Conservation (phyloP, 2,329 filamentous ascomycete genomes). For the Colletotrichum lindemuthianum region DNA sequence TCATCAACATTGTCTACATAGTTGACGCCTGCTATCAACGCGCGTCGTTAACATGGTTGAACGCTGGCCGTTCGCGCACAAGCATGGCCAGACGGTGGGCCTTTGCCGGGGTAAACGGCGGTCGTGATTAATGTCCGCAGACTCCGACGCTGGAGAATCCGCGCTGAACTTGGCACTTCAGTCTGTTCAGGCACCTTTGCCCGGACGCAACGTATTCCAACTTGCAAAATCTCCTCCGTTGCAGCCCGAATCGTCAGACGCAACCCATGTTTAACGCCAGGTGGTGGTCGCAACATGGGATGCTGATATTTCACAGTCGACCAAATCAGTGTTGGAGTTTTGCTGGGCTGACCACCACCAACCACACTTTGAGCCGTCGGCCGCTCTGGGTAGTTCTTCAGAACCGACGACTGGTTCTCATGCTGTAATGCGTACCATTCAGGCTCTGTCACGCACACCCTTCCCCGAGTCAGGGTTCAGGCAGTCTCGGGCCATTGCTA, state of each 20-base stretch:
- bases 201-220: no score
- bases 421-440: neutral
- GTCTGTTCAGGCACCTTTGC: no score
- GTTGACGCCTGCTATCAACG: no score
- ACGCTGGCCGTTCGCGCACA: neutral
- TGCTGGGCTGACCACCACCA: no score
- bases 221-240: neutral
- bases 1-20: no score
- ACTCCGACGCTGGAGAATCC: slow-evolving; percentile 9
- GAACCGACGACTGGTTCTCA: neutral
- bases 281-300: no score
- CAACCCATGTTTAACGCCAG: slow-evolving; percentile 13
- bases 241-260: slow-evolving; percentile 8
- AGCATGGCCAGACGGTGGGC: slow-evolving; percentile 14
- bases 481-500: slow-evolving; percentile 6
- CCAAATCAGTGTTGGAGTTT: neutral
- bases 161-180: no score
- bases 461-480: slow-evolving; percentile 1
- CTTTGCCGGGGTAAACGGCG: neutral
- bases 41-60: neutral
- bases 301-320: no score
- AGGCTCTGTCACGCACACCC: neutral
- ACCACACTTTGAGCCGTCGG: slow-evolving; percentile 18
- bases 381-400: slow-evolving; percentile 2
- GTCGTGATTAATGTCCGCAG: neutral